phyloP scores from a whole-genome alignment of 257 asterid genomes.

The Gardenia jasminoides region DNA sequence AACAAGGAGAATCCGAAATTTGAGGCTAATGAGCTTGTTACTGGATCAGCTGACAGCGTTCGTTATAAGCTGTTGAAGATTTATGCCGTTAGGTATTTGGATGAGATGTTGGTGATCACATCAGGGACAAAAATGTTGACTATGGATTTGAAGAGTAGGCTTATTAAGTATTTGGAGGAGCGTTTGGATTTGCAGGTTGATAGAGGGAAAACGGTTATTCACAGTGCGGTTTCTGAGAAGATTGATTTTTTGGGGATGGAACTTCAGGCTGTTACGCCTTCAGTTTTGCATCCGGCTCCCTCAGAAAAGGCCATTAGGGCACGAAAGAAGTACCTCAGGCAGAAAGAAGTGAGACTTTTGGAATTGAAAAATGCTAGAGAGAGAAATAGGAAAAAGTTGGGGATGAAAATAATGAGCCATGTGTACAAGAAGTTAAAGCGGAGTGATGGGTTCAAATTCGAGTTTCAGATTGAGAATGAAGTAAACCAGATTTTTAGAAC shows the following conservation, averaged over 20 bases:
- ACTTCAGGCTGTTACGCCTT: constrained; percentile 90
- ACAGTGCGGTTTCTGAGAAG: constrained; percentile 83
- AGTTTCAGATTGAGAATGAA: constrained; percentile 58
- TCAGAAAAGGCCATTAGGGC: constrained; percentile 91
- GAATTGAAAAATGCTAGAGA: constrained; percentile 83
- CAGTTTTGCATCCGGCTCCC: constrained; percentile 60
- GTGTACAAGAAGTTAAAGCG: constrained; percentile 60
- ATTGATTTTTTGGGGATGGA: constrained; percentile 90
- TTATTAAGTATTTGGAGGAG: constrained; percentile 46
- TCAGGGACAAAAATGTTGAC: constrained; percentile 71
- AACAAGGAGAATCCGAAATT: constrained; percentile 49
- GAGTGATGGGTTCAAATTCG: constrained; percentile 50
- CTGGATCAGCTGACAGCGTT: constrained; percentile 26
- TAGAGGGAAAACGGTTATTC: constrained; percentile 57
- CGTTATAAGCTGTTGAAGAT: constrained; percentile 74
- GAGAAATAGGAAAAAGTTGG: constrained; percentile 74
- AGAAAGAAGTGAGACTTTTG: constrained; percentile 66
- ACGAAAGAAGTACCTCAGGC: constrained; percentile 72
- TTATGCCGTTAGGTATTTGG: constrained; percentile 73
- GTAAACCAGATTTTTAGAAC: constrained; percentile 54
- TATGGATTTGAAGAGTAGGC: constrained; percentile 57
- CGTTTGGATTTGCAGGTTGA: constrained; percentile 61
- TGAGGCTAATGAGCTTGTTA: constrained; percentile 39
- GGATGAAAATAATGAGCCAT: constrained; percentile 65
- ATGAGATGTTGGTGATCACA: constrained; percentile 77